phyloP scores from a whole-genome alignment of 2,329 filamentous ascomycete genomes.

The Aspergillus sp. region DNA sequence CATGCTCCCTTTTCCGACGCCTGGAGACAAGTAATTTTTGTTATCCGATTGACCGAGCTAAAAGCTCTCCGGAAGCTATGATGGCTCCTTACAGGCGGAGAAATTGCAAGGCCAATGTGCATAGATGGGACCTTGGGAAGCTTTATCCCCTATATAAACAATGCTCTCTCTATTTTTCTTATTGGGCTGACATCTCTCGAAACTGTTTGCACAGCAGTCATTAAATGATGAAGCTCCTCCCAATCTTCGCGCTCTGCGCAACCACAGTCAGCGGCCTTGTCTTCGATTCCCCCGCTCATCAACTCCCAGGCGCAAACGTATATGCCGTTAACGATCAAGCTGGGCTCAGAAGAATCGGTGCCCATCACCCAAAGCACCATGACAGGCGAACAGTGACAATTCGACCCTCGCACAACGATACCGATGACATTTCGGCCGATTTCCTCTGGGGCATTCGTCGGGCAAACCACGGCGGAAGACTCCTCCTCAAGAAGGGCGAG shows the following conservation, averaged over 20 bases:
- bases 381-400: constrained; percentile 52
- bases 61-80: not conserved
- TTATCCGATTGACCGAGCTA: not conserved
- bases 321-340: constrained; percentile 23
- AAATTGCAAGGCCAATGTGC: not conserved
- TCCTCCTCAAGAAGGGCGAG: constrained; percentile 55
- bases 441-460: constrained; percentile 56
- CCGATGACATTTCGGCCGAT: constrained; percentile 57
- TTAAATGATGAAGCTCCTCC: constrained; percentile 25
- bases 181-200: not conserved
- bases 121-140: not conserved
- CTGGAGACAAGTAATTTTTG: not conserved
- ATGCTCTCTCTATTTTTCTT: not conserved
- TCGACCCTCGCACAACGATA: constrained; percentile 53
- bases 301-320: constrained; percentile 23
- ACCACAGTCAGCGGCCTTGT: constrained; percentile 18
- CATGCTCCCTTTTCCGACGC: not conserved
- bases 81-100: constrained; percentile 5
- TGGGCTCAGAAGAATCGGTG: constrained; percentile 23
- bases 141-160: not conserved
- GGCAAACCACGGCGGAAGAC: constrained; percentile 60
- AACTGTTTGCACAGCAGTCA: not conserved
- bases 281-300: constrained; percentile 16
- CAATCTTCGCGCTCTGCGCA: constrained; percentile 21
- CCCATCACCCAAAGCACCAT: constrained; percentile 24